Conservation (phyloP, 2,329 filamentous ascomycete genomes). For the Penicillium psychrosexuale region DNA sequence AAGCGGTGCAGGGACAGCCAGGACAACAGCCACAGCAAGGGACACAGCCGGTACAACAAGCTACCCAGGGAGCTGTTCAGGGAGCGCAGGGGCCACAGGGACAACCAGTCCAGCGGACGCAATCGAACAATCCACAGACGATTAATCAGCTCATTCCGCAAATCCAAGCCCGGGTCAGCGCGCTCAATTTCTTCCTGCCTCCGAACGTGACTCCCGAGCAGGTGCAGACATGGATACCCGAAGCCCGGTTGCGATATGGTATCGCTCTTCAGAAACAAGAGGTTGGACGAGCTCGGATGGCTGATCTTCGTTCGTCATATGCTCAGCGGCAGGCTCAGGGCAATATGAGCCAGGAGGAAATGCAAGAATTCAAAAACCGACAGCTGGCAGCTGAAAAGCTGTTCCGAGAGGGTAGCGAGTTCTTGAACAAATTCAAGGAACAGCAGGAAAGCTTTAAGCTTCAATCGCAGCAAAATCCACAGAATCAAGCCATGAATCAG, state of each 20-base stretch:
- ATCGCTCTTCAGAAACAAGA: slow-evolving; percentile 50
- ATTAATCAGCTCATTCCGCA: slow-evolving; percentile 45
- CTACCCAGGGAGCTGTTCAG: background rate
- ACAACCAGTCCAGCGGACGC: slow-evolving; percentile 31
- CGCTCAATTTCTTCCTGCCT: slow-evolving; percentile 45
- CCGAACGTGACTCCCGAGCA: slow-evolving; percentile 45
- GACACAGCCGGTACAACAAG: slow-evolving; percentile 16
- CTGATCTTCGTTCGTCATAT: slow-evolving; percentile 42
- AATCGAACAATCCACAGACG: slow-evolving; percentile 38
- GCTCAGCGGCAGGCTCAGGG: slow-evolving; percentile 39
- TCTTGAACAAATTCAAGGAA: slow-evolving; percentile 48
- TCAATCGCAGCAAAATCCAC: slow-evolving; percentile 32
- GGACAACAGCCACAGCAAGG: slow-evolving; percentile 1
- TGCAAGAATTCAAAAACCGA: slow-evolving; percentile 43
- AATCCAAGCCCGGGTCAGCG: slow-evolving; percentile 47
- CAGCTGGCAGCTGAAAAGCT: slow-evolving; percentile 42
- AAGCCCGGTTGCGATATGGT: slow-evolving; percentile 48
- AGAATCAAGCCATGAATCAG: slow-evolving; percentile 21
- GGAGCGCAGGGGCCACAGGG: slow-evolving; percentile 11
- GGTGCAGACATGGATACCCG: slow-evolving; percentile 45
- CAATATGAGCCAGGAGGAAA: slow-evolving; percentile 42
- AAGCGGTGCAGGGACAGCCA: slow-evolving; percentile 25
- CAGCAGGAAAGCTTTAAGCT: slow-evolving; percentile 47
- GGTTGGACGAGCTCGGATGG: slow-evolving; percentile 43
- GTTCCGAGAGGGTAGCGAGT: slow-evolving; percentile 45